These are phyloP conservation scores for Salvia sclarea DNA, from an alignment of 305 asterid genomes.

Conservation along the genomic window DNA sequence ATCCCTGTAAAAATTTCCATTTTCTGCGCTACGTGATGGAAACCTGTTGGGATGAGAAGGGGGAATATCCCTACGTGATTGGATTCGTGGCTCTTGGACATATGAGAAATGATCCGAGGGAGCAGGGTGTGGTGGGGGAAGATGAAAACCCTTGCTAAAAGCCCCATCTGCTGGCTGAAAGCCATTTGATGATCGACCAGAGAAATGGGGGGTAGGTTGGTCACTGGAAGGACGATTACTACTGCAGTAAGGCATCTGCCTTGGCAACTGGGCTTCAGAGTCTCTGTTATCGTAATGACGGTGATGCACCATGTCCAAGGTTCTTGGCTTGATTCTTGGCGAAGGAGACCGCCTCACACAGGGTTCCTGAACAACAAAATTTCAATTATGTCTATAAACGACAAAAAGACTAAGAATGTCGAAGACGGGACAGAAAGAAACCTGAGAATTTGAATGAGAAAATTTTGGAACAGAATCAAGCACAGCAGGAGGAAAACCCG, in stretches of 20 bases:
- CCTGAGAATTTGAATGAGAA: conserved; percentile 59
- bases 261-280: conserved; percentile 38
- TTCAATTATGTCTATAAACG: conserved; percentile 6
- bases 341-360: conserved; percentile 31
- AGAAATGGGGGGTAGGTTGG: conserved; percentile 40
- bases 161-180: conserved; percentile 45
- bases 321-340: conserved; percentile 34
- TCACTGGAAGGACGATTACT: conserved; percentile 30
- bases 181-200: conserved; percentile 46
- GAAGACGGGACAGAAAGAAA: conserved; percentile 29
- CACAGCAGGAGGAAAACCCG: conserved; percentile 45
- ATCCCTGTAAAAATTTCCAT: conserved; percentile 60
- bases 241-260: conserved; percentile 32
- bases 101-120: conserved; percentile 84
- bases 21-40: conserved; percentile 52
- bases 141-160: conserved; percentile 60
- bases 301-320: conserved; percentile 35
- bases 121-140: conserved; percentile 86
- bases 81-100: conserved; percentile 63
- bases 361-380: conserved; percentile 33
- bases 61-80: conserved; percentile 54
- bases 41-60: conserved; percentile 59
- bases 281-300: conserved; percentile 31
- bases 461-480: conserved; percentile 46
- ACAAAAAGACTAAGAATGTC: background rate